Conservation (phyloP, 1,284 basidiomycete genomes). For the Cystobasidiaceae sp. region DNA sequence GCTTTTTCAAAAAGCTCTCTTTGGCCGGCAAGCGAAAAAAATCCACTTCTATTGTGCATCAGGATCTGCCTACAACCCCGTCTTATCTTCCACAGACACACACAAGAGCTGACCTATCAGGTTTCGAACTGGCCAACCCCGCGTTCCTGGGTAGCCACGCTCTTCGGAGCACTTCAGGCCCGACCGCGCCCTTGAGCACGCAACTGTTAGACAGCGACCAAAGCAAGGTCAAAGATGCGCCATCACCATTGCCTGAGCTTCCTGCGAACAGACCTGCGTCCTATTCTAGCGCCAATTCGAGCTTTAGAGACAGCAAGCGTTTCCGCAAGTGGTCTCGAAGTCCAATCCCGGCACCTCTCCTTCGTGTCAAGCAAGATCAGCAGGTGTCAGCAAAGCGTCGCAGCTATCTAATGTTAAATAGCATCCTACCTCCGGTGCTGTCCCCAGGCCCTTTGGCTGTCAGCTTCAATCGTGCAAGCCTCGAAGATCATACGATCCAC, state of each 20-base stretch:
- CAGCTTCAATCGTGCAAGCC: not conserved
- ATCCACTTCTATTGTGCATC: not conserved
- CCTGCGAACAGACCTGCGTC: too few relatives aligned
- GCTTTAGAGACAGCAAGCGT: not conserved
- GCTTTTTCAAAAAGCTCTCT: constrained; percentile 93
- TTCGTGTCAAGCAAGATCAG: not conserved
- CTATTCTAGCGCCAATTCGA: not conserved
- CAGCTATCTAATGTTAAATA: constrained; percentile 25
- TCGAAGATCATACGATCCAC: constrained; percentile 5
- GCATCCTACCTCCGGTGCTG: constrained; percentile 5
- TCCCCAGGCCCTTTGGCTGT: constrained; percentile 15
- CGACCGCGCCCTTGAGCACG: too few relatives aligned
- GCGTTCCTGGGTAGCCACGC: not conserved
- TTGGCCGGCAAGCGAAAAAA: constrained; percentile 62
- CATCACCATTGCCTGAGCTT: too few relatives aligned
- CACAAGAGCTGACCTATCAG: not conserved
- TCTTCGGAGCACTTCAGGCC: not conserved
- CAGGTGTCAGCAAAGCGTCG: not conserved
- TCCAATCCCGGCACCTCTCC: not conserved
- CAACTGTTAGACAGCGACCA: too few relatives aligned
- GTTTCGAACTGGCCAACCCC: constrained; percentile 33
- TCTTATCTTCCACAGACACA: too few relatives aligned
- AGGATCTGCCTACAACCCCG: not conserved
- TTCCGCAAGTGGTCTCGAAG: constrained; percentile 1
- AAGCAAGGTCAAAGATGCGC: too few relatives aligned